These are phyloP conservation scores for Linaria vulgaris DNA, from an alignment of 257 asterid genomes.

Conservation along the genomic window DNA sequence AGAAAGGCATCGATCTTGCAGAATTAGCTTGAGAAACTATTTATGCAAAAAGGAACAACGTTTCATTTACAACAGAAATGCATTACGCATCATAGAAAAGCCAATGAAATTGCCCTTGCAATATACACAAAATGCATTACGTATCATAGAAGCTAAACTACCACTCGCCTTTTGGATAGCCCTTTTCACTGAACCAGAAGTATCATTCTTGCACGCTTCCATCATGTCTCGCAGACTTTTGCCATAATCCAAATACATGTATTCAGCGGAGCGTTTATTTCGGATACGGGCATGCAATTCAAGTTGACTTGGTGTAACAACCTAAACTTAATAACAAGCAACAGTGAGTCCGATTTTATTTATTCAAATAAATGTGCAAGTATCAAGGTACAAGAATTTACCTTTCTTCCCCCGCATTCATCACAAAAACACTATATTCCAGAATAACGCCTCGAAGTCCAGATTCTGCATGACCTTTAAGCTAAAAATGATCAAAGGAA, in stretches of 20 bases:
- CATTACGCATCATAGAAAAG: slow-evolving; percentile 11
- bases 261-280: slow-evolving; percentile 79
- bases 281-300: slow-evolving; percentile 79
- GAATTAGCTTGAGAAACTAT: slow-evolving; percentile 45
- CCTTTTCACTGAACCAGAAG: slow-evolving; percentile 47
- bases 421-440: slow-evolving; percentile 79
- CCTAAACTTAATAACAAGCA: slow-evolving; percentile 42
- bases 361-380: slow-evolving; percentile 3
- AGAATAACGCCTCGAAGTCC: slow-evolving; percentile 64
- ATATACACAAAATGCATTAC: slow-evolving; percentile 43
- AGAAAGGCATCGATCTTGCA: slow-evolving; percentile 47
- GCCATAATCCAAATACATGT: slow-evolving; percentile 73
- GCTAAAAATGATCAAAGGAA: slow-evolving; percentile 35
- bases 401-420: slow-evolving; percentile 63
- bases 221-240: slow-evolving; percentile 67
- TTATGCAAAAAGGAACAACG: slow-evolving; percentile 28
- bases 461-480: slow-evolving; percentile 41
- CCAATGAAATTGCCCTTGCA: slow-evolving; percentile 57
- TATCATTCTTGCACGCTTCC: slow-evolving; percentile 60
- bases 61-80: slow-evolving; percentile 15
- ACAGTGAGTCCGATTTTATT: slow-evolving; percentile 24
- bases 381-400: slow-evolving; percentile 23
- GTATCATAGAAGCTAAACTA: slow-evolving; percentile 28
- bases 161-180: slow-evolving; percentile 58
- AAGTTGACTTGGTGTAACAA: slow-evolving; percentile 72